These are phyloP conservation scores for Thelonectria rubi DNA, from an alignment of 2,329 filamentous ascomycete species.

Conservation along the genomic window DNA sequence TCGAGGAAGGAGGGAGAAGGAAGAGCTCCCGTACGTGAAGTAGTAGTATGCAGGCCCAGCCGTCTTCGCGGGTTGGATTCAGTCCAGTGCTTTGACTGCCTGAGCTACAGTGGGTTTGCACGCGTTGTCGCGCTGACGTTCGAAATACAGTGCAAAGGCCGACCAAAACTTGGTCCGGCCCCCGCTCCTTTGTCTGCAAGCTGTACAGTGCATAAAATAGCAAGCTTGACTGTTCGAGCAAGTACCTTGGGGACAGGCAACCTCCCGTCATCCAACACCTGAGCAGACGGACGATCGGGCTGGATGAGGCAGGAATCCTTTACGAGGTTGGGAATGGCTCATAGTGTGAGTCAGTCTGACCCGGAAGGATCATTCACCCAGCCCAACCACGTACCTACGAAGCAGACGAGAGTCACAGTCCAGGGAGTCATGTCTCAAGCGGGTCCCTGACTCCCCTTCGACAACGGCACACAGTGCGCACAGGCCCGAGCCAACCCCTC, in stretches of 20 bases:
- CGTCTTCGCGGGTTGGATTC: not conserved
- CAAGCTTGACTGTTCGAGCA: not conserved
- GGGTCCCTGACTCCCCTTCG: too few relatives aligned
- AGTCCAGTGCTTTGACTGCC: constrained; percentile 24
- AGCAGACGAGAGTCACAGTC: too few relatives aligned
- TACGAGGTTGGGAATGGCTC: not conserved
- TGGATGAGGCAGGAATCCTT: not conserved
- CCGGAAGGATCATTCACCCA: not conserved
- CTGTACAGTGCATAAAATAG: not conserved
- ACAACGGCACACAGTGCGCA: constrained; percentile 8
- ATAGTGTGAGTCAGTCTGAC: constrained; percentile 7
- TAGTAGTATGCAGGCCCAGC: too few relatives aligned
- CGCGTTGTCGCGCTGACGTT: constrained; percentile 9
- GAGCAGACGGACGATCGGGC: not conserved
- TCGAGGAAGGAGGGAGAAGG: constrained; percentile 8
- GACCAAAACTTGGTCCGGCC: too few relatives aligned
- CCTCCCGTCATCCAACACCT: not conserved
- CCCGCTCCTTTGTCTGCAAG: constrained; percentile 26
- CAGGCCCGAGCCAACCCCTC: constrained; percentile 2
- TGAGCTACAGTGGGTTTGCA: constrained; percentile 24
- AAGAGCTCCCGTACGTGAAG: too few relatives aligned
- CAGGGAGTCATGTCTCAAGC: too few relatives aligned
- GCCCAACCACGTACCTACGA: too few relatives aligned
- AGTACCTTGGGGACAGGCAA: not conserved
- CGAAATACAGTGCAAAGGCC: constrained; percentile 34